Percentiles rank a stretch among this genome's conserved stretches.
These are phyloP conservation scores for Chamaecyparis obtusa DNA, from an alignment of 75 land plant genomes.

Conservation along the genomic window DNA sequence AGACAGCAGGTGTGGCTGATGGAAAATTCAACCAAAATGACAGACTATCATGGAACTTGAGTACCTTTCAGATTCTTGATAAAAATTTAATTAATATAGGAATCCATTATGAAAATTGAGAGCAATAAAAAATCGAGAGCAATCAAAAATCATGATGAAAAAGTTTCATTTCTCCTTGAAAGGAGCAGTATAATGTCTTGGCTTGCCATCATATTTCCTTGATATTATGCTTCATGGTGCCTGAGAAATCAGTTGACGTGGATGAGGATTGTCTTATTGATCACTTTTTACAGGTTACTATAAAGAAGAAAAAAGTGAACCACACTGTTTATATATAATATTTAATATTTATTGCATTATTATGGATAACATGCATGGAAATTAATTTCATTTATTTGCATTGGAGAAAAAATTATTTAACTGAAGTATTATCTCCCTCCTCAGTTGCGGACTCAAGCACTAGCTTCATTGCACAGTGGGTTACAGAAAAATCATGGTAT, in stretches of 20 bases:
- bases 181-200: background rate
- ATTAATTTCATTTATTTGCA: background rate
- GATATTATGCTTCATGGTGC: background rate
- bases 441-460: conserved; percentile 93
- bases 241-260: background rate
- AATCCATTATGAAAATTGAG: background rate
- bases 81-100: too few species aligned
- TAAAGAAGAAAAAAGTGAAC: background rate
- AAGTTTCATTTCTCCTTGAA: background rate
- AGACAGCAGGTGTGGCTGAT: background rate
- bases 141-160: background rate
- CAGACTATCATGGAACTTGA: too few species aligned
- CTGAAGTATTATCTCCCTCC: conserved; percentile 14
- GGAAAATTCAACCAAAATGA: background rate
- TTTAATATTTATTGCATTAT: background rate
- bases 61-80: background rate
- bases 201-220: background rate
- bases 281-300: background rate
- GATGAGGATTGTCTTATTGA: background rate
- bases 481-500: conserved; percentile 88
- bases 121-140: background rate
- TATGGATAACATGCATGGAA: background rate
- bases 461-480: conserved; percentile 82
- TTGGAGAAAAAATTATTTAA: background rate
- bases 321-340: background rate